Percentiles rank a stretch among this genome's conserved stretches.
These are phyloP conservation scores for Penicillium fuscoglaucum DNA, from an alignment of 2,329 filamentous ascomycete genomes.

Conservation along the genomic window DNA sequence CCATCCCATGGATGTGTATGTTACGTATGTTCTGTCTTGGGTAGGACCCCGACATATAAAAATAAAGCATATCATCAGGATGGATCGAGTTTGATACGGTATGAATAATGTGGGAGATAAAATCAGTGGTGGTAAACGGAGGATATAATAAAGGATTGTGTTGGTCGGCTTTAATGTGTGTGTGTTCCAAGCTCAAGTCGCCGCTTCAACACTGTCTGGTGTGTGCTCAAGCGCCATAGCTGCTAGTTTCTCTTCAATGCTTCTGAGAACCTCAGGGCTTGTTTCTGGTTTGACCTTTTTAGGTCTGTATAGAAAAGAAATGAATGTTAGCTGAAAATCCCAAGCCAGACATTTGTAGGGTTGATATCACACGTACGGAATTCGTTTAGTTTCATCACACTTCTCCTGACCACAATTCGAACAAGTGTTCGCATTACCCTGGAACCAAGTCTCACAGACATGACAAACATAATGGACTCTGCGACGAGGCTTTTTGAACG, in stretches of 20 bases:
- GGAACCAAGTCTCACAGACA: constrained; percentile 38
- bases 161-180: not conserved
- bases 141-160: not conserved
- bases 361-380: constrained; percentile 39
- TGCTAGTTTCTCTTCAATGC: constrained; percentile 43
- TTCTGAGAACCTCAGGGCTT: constrained; percentile 41
- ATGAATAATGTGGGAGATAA: not conserved
- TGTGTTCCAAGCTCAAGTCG: not conserved
- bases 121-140: not conserved
- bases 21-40: not conserved
- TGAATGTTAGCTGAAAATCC: constrained; percentile 9
- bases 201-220: not conserved
- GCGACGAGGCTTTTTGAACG: constrained; percentile 39
- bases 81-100: not conserved
- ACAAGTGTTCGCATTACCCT: constrained; percentile 36
- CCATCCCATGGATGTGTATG: not conserved
- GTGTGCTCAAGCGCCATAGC: constrained; percentile 13
- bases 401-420: constrained; percentile 43
- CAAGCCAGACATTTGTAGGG: not conserved
- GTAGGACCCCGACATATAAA: not conserved
- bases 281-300: constrained; percentile 42
- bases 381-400: constrained; percentile 43
- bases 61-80: not conserved
- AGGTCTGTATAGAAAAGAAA: constrained; percentile 30
- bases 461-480: constrained; percentile 47